Evolutionary conservation across 192 early-diverging fungal species (phyloP), one percentile per base, ranked within the genome.

Genomic region (Backusella parvicylindrica): DNA sequence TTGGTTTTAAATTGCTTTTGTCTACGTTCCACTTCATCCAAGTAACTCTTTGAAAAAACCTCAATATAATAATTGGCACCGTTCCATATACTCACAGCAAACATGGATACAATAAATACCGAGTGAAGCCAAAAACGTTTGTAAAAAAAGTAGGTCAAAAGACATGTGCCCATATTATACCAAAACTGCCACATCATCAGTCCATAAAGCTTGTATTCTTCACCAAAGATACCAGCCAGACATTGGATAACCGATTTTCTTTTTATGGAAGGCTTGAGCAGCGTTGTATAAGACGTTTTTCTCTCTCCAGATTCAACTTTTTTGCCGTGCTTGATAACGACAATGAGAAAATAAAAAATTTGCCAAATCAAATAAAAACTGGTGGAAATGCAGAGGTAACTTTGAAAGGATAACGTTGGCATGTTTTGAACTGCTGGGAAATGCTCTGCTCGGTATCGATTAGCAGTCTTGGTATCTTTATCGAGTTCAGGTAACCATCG

Each of bases 21-120:
- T 26, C 37, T 60, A 60, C 37, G 31, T 35, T 81, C 80, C 1
- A 77, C 40, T n/a, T 81, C 80, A 8, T 41, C 21, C 13, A 71
- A 60, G 37, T 91, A 91, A 31, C 85, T 76, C 40, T 81, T 84
- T 64, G 83, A 85, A 70, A 91, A 91, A 0, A 91, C 89, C 37
- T 91, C 90, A 79, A 91, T 88, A 79, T 91, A 91, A 43, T 89
- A 91, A 56, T 80, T 80, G 1, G 90, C 89, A 1, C 90, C 90
- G 53, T 91, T 91, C 82, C 84, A 90, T 16, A 88, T 86, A 64
- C 87, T 86, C 43, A 84, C 81, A 23, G 74, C 77, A 66, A 90
- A 82, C 72, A 86, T 77, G 12, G 79, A 38, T 12, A 88, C 75
- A 21, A 92, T 70, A 50, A 88, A 87, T 9, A 69, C 72, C 4